Percentiles rank a stretch among this genome's conserved stretches.
These are phyloP conservation scores for Chlamydomonas asymmetrica DNA, from an alignment of 139 green algal species.

Conservation along the genomic window DNA sequence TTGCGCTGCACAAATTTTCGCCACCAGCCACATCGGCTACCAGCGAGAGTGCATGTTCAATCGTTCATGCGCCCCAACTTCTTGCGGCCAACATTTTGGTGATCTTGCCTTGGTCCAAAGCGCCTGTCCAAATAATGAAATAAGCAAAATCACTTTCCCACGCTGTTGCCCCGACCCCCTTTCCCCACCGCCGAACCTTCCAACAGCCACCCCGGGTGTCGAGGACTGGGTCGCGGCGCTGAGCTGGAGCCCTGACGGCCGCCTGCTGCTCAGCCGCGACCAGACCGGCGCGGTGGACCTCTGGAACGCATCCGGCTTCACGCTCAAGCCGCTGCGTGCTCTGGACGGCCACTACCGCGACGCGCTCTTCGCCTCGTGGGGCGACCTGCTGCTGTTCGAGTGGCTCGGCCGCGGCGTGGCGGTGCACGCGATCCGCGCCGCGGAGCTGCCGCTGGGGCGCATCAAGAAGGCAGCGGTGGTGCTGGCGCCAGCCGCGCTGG, in stretches of 20 bases:
- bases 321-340: constrained; percentile 3
- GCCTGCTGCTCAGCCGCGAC: constrained; percentile 14
- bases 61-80: too few relatives aligned
- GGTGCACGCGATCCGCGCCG: not conserved
- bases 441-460: not conserved
- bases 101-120: too few relatives aligned
- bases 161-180: too few relatives aligned
- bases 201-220: not conserved
- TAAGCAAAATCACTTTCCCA: too few relatives aligned
- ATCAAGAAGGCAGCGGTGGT: not conserved
- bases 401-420: too few relatives aligned
- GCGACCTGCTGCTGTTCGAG: constrained; percentile 29
- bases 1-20: not conserved
- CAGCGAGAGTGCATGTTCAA: too few relatives aligned
- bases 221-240: constrained; percentile 9
- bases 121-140: too few relatives aligned
- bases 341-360: constrained; percentile 18
- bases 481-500: not conserved
- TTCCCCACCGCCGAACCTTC: too few relatives aligned
- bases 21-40: too few relatives aligned
- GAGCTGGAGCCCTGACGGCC: constrained; percentile 13
- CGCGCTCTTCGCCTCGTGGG: constrained; percentile 3
- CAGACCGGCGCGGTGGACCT: not conserved
- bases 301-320: constrained; percentile 13
- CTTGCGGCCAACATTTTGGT: too few relatives aligned